Conservation (phyloP, 1,139 yeast genomes). For the Pichia sp. region DNA sequence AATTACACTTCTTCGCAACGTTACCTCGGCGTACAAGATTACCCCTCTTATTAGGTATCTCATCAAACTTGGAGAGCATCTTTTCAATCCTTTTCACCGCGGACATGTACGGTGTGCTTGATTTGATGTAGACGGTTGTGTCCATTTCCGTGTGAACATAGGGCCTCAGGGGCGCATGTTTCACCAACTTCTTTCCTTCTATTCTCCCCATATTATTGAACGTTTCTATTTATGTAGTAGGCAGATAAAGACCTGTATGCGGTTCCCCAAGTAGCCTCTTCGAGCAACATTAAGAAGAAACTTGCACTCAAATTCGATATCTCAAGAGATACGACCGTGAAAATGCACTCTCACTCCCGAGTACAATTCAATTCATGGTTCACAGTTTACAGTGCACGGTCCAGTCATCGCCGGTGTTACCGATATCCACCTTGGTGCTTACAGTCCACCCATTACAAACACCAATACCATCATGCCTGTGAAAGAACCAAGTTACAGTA, state of each 20-base stretch:
- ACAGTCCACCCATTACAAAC: not conserved
- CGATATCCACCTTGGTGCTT: too few species aligned
- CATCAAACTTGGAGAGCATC: slow-evolving; percentile 32
- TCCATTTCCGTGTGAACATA: slow-evolving; percentile 35
- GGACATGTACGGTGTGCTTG: slow-evolving; percentile 54
- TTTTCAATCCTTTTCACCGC: slow-evolving; percentile 52
- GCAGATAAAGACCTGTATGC: too few species aligned
- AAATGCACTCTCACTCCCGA: too few species aligned
- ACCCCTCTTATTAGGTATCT: slow-evolving; percentile 21
- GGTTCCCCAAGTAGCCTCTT: too few species aligned
- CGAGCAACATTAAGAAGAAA: too few species aligned
- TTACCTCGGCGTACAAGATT: slow-evolving; percentile 24
- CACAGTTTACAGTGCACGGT: too few species aligned
- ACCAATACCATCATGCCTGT: not conserved
- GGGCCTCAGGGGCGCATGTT: slow-evolving; percentile 38
- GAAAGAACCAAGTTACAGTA: not conserved
- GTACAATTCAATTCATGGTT: too few species aligned
- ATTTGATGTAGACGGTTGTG: slow-evolving; percentile 47
- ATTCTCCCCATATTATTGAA: too few species aligned
- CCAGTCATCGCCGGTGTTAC: too few species aligned
- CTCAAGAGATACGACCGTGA: too few species aligned
- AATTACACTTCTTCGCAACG: slow-evolving; percentile 31
- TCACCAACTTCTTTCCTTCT: slow-evolving; percentile 30
- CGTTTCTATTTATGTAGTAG: too few species aligned
- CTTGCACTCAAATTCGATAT: too few species aligned